Percentiles rank a stretch among this genome's conserved stretches.
Evolutionary conservation across 1,284 basidiomycete species (phyloP).

Genomic region (Phellopilus nigrolimitatus): DNA sequence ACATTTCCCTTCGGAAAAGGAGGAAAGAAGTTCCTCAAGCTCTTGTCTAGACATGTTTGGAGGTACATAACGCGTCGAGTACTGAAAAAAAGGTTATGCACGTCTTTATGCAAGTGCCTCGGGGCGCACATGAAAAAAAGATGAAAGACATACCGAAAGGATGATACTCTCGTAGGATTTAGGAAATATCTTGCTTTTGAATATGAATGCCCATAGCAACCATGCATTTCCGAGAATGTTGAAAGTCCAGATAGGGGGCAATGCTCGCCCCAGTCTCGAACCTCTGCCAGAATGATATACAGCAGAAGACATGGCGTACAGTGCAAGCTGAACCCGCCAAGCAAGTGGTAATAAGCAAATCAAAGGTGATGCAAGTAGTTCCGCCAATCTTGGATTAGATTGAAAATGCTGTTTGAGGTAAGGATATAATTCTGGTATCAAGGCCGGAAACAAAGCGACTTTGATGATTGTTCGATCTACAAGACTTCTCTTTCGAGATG

Average conservation of each 20-base stretch:
- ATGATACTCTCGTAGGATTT: conserved; percentile 19
- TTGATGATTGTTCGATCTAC: conserved; percentile 9
- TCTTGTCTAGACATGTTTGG: neutral
- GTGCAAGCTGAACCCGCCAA: conserved; percentile 11
- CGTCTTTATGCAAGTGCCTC: no score
- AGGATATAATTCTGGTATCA: conserved; percentile 14
- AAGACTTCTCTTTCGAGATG: no score
- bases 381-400: neutral
- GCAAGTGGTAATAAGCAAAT: conserved; percentile 16
- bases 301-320: conserved; percentile 18
- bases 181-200: conserved; percentile 19
- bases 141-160: conserved; percentile 16
- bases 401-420: neutral
- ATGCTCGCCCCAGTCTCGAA: conserved; percentile 1
- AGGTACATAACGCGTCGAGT: conserved; percentile 17
- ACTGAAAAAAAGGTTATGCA: neutral
- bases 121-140: no score
- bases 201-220: conserved; percentile 22
- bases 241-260: conserved; percentile 21
- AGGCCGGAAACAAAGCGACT: conserved; percentile 13
- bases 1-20: no score
- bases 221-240: conserved; percentile 18
- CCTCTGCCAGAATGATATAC: conserved; percentile 9
- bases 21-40: no score
- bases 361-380: conserved; percentile 12